Evolutionary conservation across 805 yeast species (phyloP), one percentile per base, ranked within the genome.

Genomic region (Candida dendrica): DNA sequence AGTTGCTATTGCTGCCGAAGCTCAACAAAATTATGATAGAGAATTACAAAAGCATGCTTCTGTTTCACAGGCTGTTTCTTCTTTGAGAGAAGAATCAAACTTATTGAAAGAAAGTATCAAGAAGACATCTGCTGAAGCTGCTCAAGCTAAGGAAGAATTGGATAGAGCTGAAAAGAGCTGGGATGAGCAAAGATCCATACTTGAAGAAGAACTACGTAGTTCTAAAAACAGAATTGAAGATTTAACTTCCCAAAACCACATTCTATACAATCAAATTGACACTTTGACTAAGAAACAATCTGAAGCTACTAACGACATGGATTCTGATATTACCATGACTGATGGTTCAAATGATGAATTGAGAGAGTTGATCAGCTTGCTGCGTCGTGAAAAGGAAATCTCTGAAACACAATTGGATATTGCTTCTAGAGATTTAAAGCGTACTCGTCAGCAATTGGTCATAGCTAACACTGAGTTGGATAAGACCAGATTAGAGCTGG

Each of bases 381-480:
- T 88, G 43, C 80, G 90, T 37, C 77, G 82, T 46, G 95, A 86
- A 49, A 84, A 81, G 52, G 95, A 88, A 47, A 67, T 81, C 4
- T 69, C 80, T 1, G 81, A 78, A 38, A 72, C 79, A 8, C 84
- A 80, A 50, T 64, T 78, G 26, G 76, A 74, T 37, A 63, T 67
- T 32, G 60, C 73, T 3, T 56, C 62, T 10, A 75, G 78, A 44
- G 93, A 84, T 50, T 71, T 72, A 42, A 68, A 65, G 31, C 65
- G 75, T 32, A 60, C 79, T 24, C 71, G 75, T 47, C 76, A 75
- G 44, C 70, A 71, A 32, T 63, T 83, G 34, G 68, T 68, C 1
- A 61, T 67, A 40, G 59, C 72, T 3, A 67, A 63, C 24, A 53
- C 70, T 36, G 84, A 83, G 47, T 60, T 85, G 14, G 73, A 68